Base-by-base conservation (phyloP, 2,329 filamentous ascomycete species). In the Simplicillium aogashimaense region DNA sequence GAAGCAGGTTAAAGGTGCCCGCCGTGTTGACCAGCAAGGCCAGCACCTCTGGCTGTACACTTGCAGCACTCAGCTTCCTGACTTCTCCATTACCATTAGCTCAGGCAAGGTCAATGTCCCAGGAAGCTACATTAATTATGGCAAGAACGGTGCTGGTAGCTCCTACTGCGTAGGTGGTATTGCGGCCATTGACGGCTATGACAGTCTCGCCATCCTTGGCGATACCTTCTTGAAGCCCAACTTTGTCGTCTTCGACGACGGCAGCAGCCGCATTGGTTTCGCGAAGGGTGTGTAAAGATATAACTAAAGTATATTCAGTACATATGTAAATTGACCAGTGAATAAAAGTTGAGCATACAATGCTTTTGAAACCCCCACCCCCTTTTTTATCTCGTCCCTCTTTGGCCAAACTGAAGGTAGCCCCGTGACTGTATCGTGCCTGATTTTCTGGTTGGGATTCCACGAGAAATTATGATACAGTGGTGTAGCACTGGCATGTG, bases 201-300 rank as follows among this genome's bases (percentile, higher is more conserved):
- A 29, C 35, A 15, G 11, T 12, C 12, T 32, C 11, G 12, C 30
- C 57, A 79, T 84, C 52, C 75, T 70, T 52, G 72, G 72, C 15
- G 71, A 75, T 49, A 66, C 74, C 48, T 68, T 75, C 51, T 74
- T 76, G 60, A 74, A 74, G 59, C 69, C 68, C 31, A 67, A 73
- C 50, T 74, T 73, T 46, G 67, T 74, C 20, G 70, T 64, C 14
- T 74, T 74, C 52, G 67, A 74, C 50, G 65, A 60, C 33, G 70
- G 67, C 35, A 72, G 74, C 54, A 70, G 65, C 54, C 61, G 65
- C 3, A 54, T 74, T 16, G 69, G 68, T n/a, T 37, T 17, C 17
- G 35, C 35, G 13, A 36, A 36, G 35, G 35, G 35, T n/a, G 20
- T 12, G 25, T 25, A 36, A 36, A 32, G 13, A 12, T 32, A 5